Base-by-base conservation (phyloP, 2,329 filamentous ascomycete genomes). In the Pseudogymnoascus sp. region DNA sequence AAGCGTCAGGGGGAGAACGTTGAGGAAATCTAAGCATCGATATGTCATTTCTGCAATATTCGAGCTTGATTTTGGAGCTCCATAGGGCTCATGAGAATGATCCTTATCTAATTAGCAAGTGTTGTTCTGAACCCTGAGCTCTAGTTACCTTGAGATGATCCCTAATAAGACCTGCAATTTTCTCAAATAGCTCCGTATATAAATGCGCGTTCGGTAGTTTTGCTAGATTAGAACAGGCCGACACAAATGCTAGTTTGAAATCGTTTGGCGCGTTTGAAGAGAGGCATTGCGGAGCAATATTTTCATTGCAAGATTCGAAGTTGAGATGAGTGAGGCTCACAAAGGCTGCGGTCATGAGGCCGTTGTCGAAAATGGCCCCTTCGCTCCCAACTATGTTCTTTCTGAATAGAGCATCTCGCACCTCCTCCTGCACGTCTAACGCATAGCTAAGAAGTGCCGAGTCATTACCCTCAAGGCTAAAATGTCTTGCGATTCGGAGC, bases 371-470 rank as follows among this genome's bases (percentile, higher is more conserved):
- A 31, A 77, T 73, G 23, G 75, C 72, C n/a, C 75, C 73, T 25
- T 86, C 81, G 40, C 76, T 71, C 10, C 76, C 76, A 1, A 78
- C 73, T 2, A 78, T 73, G 53, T 80, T 76, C 35, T 80, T 80
- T 63, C 82, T 80, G 68, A 89, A 88, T 4, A 88, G 81, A 56
- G 84, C 84, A 69, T 88, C 85, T 56, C 81, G 79, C 56, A 89
- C 80, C 71, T 89, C 86, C 68, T 87, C 84, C 69, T 89, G 86
- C 7, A 89, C 83, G 71, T 89, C 86, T 73, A 88, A 78, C 40
- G 85, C 85, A 71, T 86, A 89, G 71, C 85, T 87, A 64, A 87
- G 78, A 62, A 74, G 66, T 21, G 72, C 71, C 10, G 83, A 82
- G 68, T 89, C 86, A 69, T 80, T 84, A 8, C 50, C 50, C 65